Conservation (phyloP, 2,329 filamentous ascomycete species). For the Herpomyces periplanetae region DNA sequence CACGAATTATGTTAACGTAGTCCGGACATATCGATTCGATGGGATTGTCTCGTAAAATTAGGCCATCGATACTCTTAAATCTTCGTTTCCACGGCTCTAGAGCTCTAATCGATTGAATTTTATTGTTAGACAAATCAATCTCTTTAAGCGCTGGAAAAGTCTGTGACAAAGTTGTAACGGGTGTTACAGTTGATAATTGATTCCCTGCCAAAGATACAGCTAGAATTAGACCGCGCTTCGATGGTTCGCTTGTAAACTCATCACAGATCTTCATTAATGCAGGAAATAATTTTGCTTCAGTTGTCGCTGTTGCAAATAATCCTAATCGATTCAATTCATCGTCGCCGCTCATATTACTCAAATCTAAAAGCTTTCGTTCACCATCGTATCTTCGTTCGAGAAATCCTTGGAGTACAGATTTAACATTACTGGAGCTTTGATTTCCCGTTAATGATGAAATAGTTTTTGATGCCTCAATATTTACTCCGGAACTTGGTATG, state of each 20-base stretch:
- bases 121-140: constrained; percentile 55
- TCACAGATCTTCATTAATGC: constrained; percentile 64
- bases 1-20: constrained; percentile 24
- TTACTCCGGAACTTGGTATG: constrained; percentile 4
- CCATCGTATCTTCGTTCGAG: constrained; percentile 32
- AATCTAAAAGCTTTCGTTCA: constrained; percentile 31
- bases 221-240: constrained; percentile 35
- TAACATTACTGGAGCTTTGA: constrained; percentile 17
- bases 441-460: constrained; percentile 12
- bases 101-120: constrained; percentile 22
- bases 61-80: constrained; percentile 36
- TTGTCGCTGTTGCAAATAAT: constrained; percentile 28
- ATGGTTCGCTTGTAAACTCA: constrained; percentile 25
- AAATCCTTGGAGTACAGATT: constrained; percentile 25
- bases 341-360: constrained; percentile 38
- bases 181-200: constrained; percentile 25
- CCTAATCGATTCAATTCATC: constrained; percentile 27
- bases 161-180: constrained; percentile 31
- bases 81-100: constrained; percentile 38
- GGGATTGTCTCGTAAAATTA: constrained; percentile 39
- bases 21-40: constrained; percentile 13
- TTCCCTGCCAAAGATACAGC: constrained; percentile 54
- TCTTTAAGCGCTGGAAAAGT: constrained; percentile 58
- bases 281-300: constrained; percentile 54
- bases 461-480: constrained; percentile 4